phyloP scores from a whole-genome alignment of 371 early-diverging fungal species.

The Dichotomocladium elegans region DNA sequence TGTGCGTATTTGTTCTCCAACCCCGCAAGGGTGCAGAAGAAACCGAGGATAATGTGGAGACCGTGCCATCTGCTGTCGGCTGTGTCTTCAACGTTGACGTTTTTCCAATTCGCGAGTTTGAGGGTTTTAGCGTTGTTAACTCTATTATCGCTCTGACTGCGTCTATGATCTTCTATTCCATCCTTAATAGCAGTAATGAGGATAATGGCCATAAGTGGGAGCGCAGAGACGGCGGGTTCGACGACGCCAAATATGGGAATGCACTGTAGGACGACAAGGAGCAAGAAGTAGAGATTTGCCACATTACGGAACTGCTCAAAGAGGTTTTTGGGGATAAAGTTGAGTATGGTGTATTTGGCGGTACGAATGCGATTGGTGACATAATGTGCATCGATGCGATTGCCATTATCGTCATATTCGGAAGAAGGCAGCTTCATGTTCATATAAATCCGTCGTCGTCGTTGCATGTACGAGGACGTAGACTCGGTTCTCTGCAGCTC shows the following conservation, averaged over 20 bases:
- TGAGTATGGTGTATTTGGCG: conserved; percentile 80
- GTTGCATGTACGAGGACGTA: conserved; percentile 39
- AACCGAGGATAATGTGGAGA: conserved; percentile 28
- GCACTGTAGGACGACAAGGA: conserved; percentile 74
- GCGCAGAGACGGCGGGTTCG: conserved; percentile 74
- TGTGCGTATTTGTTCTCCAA: conserved; percentile 24
- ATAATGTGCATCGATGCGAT: conserved; percentile 16
- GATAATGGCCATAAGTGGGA: conserved; percentile 81
- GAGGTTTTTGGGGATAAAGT: conserved; percentile 86
- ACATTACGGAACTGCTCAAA: conserved; percentile 85
- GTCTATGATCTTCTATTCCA: conserved; percentile 79
- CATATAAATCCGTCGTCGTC: conserved; percentile 35
- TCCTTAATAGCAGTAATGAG: conserved; percentile 86
- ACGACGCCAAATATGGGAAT: conserved; percentile 73
- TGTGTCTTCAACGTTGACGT: conserved; percentile 42
- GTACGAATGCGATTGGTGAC: conserved; percentile 70
- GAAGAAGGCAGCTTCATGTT: conserved; percentile 33
- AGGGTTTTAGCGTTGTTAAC: conserved; percentile 67
- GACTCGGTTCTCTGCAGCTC: conserved; percentile 31
- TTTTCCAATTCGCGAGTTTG: conserved; percentile 52
- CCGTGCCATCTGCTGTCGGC: conserved; percentile 34
- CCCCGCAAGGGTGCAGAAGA: conserved; percentile 21
- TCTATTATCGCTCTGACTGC: conserved; percentile 64
- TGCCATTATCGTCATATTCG: conserved; percentile 30
- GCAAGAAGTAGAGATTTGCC: conserved; percentile 93